Base-by-base conservation (phyloP, 495 filamentous ascomycete genomes). In the Copromyces sp. region DNA sequence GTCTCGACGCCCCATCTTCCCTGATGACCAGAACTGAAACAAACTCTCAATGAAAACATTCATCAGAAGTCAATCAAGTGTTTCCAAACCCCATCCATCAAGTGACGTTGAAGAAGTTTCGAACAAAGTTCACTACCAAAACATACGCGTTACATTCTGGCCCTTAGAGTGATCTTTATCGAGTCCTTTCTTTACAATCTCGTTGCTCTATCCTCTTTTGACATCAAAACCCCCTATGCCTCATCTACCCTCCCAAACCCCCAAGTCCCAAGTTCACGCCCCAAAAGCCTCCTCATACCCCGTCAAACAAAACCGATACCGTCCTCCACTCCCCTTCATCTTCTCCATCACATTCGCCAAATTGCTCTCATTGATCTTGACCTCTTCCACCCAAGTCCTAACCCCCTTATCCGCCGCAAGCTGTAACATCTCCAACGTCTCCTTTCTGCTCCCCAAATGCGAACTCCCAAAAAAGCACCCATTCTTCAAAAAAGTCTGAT, bases 351-450 rank as follows among this genome's bases (percentile, higher is more conserved):
- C 89, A 81, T 89, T 85, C 75, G 87, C 87, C 77, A 93, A 85
- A 6, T 91, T 90, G 80, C 90, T 86, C 72, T 88, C 88, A 72
- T 86, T 88, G 75, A 97, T 90, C 40, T 88, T 83, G 44, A 95
- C 85, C 77, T 90, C 89, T 84, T 97, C 87, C 32, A 97, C 91
- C 91, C 91, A 94, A 39, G 90, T 88, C 84, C 90, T 90, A 72
- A 97, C 87, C 2, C 90, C 89, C 87, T 93, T 92, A 75, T 95
- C 92, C 9, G 87, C 90, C 2, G 93, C 93, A 72, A 97, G 76
- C 82, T 94, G 85, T 76, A 97, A 78, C 94, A 97, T 97, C 70
- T 86, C 86, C 70, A 93, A 75, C 86, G 92, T 91, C 88, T 97
- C 94, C 38, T 86, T 86, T 12, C 94, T 83, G 77, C 89, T 92